Percentiles rank a stretch among this genome's conserved stretches.
These are phyloP conservation scores for Dittrichia graveolens DNA, from an alignment of 129 eudicot species.

Conservation along the genomic window DNA sequence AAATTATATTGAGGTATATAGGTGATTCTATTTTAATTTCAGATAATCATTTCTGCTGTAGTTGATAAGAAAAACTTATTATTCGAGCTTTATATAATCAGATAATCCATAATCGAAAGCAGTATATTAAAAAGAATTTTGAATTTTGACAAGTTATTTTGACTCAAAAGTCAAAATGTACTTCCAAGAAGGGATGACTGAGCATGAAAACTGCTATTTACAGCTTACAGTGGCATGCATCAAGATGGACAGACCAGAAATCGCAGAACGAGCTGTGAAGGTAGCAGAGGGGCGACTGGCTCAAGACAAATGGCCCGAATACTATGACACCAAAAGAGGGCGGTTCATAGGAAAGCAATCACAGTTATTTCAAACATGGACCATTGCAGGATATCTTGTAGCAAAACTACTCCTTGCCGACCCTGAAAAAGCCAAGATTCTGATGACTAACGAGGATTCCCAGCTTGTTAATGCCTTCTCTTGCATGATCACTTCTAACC, in stretches of 20 bases:
- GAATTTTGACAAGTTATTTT: not conserved
- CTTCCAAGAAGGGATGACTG: slow-evolving; percentile 18
- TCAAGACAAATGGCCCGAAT: slow-evolving; percentile 75
- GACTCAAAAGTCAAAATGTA: slow-evolving; percentile 12
- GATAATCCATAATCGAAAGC: not conserved
- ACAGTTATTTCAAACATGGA: slow-evolving; percentile 65
- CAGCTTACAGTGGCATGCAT: slow-evolving; percentile 80
- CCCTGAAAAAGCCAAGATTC: slow-evolving; percentile 53
- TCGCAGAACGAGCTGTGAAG: slow-evolving; percentile 59
- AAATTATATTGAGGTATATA: not conserved
- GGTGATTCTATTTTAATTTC: not conserved
- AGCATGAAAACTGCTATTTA: slow-evolving; percentile 23
- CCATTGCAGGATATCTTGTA: slow-evolving; percentile 73
- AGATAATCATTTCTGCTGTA: not conserved
- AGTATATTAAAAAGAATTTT: not conserved
- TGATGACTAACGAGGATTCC: slow-evolving; percentile 55
- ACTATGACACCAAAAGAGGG: slow-evolving; percentile 66
- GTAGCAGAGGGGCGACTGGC: slow-evolving; percentile 60
- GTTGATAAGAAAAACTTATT: not conserved
- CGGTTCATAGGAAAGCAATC: slow-evolving; percentile 72
- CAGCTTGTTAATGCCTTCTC: slow-evolving; percentile 54
- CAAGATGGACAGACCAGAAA: slow-evolving; percentile 64
- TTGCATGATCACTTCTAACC: slow-evolving; percentile 51
- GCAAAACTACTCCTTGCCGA: slow-evolving; percentile 55
- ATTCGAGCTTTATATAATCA: not conserved